These are phyloP conservation scores for Ascobolus immersus DNA, from an alignment of 495 filamentous ascomycete species.

Conservation along the genomic window DNA sequence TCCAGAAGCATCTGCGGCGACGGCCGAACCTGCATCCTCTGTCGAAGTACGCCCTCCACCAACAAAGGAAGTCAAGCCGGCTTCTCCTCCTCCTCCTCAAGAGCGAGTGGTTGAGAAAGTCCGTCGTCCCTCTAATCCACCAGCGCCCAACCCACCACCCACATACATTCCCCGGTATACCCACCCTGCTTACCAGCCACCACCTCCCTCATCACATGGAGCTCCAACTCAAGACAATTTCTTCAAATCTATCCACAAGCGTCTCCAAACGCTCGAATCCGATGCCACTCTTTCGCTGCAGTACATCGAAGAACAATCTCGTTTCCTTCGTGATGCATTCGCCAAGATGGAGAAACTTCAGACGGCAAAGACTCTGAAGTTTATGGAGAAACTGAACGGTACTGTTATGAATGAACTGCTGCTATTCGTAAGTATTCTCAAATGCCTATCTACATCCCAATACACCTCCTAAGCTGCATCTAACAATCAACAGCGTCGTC, in stretches of 20 bases:
- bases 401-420: conserved; percentile 71
- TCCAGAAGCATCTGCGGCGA: no score
- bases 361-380: conserved; percentile 50
- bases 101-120: no score
- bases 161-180: no score
- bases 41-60: no score
- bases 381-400: conserved; percentile 58
- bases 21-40: no score
- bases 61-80: no score
- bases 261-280: conserved; percentile 66
- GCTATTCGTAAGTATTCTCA: conserved; percentile 25
- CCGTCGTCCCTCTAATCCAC: no score
- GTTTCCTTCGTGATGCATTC: conserved; percentile 73
- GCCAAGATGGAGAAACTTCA: conserved; percentile 74
- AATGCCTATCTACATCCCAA: not conserved
- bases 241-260: conserved; percentile 88
- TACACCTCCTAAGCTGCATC: not conserved
- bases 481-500: conserved; percentile 23
- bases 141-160: no score
- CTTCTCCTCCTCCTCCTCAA: no score
- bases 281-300: conserved; percentile 82
- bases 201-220: conserved; percentile 24
- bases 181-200: not conserved
- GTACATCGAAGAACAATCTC: conserved; percentile 91
- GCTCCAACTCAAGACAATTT: conserved; percentile 84